phyloP scores from a whole-genome alignment of 2,329 filamentous ascomycete genomes.

The Sarocladiaceae sp. region DNA sequence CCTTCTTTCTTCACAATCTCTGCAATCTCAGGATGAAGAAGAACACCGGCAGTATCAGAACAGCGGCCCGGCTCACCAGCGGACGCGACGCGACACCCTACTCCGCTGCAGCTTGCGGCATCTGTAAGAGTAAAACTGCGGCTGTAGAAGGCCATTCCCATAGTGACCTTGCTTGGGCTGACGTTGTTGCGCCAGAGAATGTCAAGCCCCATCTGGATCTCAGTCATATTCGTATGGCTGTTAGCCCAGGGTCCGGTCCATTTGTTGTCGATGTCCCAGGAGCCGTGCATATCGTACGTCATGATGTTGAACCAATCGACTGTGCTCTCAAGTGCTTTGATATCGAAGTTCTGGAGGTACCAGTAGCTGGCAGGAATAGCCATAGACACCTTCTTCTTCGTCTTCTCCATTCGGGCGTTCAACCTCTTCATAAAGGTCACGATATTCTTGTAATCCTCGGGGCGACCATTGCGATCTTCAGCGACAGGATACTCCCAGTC shows the following conservation, averaged over 20 bases:
- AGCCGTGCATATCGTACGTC: constrained; percentile 32
- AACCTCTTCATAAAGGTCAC: constrained; percentile 17
- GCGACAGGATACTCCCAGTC: constrained; percentile 25
- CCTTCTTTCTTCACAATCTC: constrained; percentile 17
- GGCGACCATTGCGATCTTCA: constrained; percentile 19
- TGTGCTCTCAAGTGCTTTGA: constrained; percentile 11
- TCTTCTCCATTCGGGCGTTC: constrained; percentile 11
- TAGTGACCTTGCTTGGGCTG: constrained; percentile 29
- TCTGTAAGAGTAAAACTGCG: constrained; percentile 23
- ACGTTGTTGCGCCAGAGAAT: constrained; percentile 43
- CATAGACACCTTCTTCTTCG: constrained; percentile 11
- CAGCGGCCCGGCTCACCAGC: constrained; percentile 22
- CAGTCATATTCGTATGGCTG: constrained; percentile 41
- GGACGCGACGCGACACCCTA: constrained; percentile 24
- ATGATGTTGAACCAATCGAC: constrained; percentile 40
- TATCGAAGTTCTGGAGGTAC: constrained; percentile 15
- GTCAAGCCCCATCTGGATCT: constrained; percentile 36
- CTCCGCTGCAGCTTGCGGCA: constrained; percentile 17
- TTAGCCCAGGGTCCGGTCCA: constrained; percentile 25
- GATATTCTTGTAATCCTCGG: constrained; percentile 19
- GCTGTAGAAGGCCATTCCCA: constrained; percentile 43
- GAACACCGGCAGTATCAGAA: constrained; percentile 20
- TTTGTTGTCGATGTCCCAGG: constrained; percentile 26
- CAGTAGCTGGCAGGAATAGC: constrained; percentile 12
- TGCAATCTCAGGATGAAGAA: constrained; percentile 27